Conservation (phyloP, 768 basidiomycete genomes). For the Calocybe indica region DNA sequence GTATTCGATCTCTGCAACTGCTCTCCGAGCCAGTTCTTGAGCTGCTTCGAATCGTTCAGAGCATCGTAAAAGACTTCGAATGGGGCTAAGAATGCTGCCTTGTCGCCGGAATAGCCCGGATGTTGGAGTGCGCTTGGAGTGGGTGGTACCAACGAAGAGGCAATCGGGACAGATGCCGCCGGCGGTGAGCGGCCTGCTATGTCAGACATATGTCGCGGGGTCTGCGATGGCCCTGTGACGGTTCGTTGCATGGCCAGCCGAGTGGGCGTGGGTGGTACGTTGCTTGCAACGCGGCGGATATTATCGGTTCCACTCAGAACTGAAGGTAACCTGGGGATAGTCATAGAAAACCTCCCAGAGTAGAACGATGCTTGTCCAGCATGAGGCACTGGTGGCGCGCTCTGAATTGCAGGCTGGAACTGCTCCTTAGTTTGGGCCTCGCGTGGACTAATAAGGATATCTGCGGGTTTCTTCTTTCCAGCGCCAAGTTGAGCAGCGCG, state of each 20-base stretch:
- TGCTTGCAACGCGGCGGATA: conserved; percentile 44
- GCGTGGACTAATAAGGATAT: conserved; percentile 71
- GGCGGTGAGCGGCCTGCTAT: conserved; percentile 43
- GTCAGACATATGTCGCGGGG: conserved; percentile 16
- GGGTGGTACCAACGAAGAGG: conserved; percentile 57
- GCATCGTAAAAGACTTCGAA: conserved; percentile 85
- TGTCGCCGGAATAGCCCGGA: conserved; percentile 56
- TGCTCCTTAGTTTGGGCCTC: conserved; percentile 48
- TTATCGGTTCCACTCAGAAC: conserved; percentile 37
- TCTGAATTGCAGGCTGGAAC: conserved; percentile 65
- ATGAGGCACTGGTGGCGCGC: conserved; percentile 64
- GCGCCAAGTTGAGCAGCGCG: conserved; percentile 58
- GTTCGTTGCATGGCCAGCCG: conserved; percentile 45
- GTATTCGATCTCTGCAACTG: conserved; percentile 62
- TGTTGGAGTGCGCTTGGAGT: conserved; percentile 64
- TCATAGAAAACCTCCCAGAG: conserved; percentile 50
- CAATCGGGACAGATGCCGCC: conserved; percentile 61
- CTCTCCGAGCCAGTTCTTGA: conserved; percentile 71
- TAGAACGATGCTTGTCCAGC: conserved; percentile 36
- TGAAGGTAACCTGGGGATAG: conserved; percentile 59
- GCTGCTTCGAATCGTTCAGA: conserved; percentile 70
- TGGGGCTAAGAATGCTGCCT: conserved; percentile 73
- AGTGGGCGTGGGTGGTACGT: conserved; percentile 71
- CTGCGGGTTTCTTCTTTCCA: conserved; percentile 68
- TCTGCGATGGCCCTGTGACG: conserved; percentile 10